Percentiles rank a stretch among this genome's conserved stretches.
Evolutionary conservation across 2,329 filamentous ascomycete genomes (phyloP).

Genomic region (Herpomyces periplanetae): DNA sequence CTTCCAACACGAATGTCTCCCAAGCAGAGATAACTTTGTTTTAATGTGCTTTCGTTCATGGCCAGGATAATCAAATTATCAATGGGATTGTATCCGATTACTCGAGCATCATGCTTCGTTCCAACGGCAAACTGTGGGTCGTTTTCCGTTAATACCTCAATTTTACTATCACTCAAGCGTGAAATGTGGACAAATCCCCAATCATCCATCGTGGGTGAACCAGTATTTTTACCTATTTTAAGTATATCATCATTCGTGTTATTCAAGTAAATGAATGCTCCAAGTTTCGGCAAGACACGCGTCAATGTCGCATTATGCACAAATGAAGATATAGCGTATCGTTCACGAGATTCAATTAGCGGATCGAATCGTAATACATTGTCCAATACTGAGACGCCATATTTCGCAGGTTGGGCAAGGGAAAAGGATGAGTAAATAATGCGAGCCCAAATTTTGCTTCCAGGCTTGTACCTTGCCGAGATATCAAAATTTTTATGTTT

Average conservation of each 20-base stretch:
- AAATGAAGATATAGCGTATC: too few relatives aligned
- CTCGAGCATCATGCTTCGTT: slow-evolving; percentile 35
- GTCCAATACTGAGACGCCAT: slow-evolving; percentile 59
- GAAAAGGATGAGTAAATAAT: slow-evolving; percentile 69
- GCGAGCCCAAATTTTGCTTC: slow-evolving; percentile 45
- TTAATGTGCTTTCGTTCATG: slow-evolving; percentile 37
- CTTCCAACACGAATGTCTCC: slow-evolving; percentile 56
- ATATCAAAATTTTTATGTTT: slow-evolving; percentile 26
- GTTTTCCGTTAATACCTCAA: slow-evolving; percentile 37
- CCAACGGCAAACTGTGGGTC: slow-evolving; percentile 39
- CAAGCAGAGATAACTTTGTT: slow-evolving; percentile 59
- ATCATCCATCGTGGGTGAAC: too few relatives aligned
- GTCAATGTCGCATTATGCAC: too few relatives aligned
- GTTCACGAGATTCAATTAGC: too few relatives aligned
- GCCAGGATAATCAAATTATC: slow-evolving; percentile 60
- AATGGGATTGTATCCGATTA: slow-evolving; percentile 50
- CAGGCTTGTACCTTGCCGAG: slow-evolving; percentile 37
- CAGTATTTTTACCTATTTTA: too few relatives aligned
- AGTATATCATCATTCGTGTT: too few relatives aligned
- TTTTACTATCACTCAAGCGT: slow-evolving; percentile 49
- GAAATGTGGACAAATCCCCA: slow-evolving; percentile 86
- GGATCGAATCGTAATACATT: slow-evolving; percentile 34
- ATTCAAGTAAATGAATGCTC: too few relatives aligned
- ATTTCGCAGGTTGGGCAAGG: slow-evolving; percentile 30
- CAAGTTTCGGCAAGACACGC: too few relatives aligned